phyloP scores from a whole-genome alignment of 2,329 filamentous ascomycete genomes.

The Fusarium annulatum region DNA sequence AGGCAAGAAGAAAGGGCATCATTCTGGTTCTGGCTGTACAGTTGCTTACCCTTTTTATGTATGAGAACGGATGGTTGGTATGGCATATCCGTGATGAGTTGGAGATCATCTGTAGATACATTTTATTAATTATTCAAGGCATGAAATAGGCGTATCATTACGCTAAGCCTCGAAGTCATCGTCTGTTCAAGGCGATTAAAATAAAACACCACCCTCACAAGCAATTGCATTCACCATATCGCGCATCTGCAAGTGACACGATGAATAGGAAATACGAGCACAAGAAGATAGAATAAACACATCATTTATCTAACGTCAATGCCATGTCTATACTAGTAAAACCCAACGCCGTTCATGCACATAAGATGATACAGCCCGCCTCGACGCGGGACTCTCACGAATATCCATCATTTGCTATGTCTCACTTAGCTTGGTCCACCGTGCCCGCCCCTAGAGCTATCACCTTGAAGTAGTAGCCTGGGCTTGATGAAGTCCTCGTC shows the following conservation, averaged over 20 bases:
- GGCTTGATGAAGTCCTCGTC: constrained; percentile 98
- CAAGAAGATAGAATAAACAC: not conserved
- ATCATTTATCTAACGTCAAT: constrained; percentile 33
- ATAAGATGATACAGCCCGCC: constrained; percentile 33
- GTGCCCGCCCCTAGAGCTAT: constrained; percentile 47
- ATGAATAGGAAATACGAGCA: not conserved
- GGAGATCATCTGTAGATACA: constrained; percentile 33
- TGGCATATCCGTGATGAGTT: constrained; percentile 11
- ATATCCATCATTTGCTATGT: constrained; percentile 5
- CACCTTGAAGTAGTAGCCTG: constrained; percentile 82
- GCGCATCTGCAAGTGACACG: not conserved
- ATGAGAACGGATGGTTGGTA: constrained; percentile 25
- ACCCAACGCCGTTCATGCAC: constrained; percentile 45
- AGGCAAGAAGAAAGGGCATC: constrained; percentile 24
- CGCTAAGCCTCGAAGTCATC: constrained; percentile 22
- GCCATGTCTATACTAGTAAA: constrained; percentile 32
- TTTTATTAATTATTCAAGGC: constrained; percentile 40
- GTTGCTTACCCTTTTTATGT: constrained; percentile 24
- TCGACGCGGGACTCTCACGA: constrained; percentile 1
- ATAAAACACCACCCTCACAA: constrained; percentile 23
- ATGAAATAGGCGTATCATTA: constrained; percentile 6
- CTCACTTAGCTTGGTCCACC: constrained; percentile 38
- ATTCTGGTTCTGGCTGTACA: constrained; percentile 24
- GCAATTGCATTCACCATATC: not conserved
- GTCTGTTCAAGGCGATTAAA: constrained; percentile 28